Base-by-base conservation (phyloP, 2,329 filamentous ascomycete genomes). In the Aureobasidium subglaciale region DNA sequence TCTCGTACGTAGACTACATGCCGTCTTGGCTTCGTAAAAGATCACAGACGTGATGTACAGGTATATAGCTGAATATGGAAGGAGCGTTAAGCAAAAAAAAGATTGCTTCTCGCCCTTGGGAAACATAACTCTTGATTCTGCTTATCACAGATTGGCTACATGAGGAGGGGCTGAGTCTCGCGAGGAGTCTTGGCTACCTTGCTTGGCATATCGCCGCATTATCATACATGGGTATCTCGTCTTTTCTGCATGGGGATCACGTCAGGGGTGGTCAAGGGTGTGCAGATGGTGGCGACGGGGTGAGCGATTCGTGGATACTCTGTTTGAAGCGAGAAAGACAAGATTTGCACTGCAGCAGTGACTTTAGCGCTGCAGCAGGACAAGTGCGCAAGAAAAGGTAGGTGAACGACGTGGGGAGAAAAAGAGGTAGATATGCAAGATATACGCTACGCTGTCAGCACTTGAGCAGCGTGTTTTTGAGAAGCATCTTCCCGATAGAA, bases 381-480 rank as follows among this genome's bases (percentile, higher is more conserved):
- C n/a, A n/a, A n/a, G n/a, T n/a, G n/a, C n/a, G n/a, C n/a, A n/a
- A n/a, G n/a, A n/a, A n/a, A n/a, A n/a, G n/a, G n/a, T n/a, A n/a
- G n/a, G n/a, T n/a, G n/a, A n/a, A n/a, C n/a, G n/a, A n/a, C n/a
- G n/a, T 18, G 24, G 15, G 22, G 11, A 7, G 18, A 27, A 6
- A 18, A 32, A 20, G 18, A 24, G 30, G 20, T 48, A 35, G 7
- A 35, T 4, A 13, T 25, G 20, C 24, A 48, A 16, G 34, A 37
- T 15, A 25, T 30, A 48, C 15, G 45, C 34, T 30, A 29, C 54
- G 35, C 35, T 48, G 54, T 56, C 54, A 56, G 54, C 54, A 56
- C 54, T 56, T 56, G 54, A 56, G 42, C 54, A 48, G 29, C 54
- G 54, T 43, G n/a, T 18, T n/a, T n/a, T n/a, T n/a, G 4, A 24